Evolutionary conservation across 2,329 filamentous ascomycete genomes (phyloP).

Genomic region (Ceratocystiopsis sp.): DNA sequence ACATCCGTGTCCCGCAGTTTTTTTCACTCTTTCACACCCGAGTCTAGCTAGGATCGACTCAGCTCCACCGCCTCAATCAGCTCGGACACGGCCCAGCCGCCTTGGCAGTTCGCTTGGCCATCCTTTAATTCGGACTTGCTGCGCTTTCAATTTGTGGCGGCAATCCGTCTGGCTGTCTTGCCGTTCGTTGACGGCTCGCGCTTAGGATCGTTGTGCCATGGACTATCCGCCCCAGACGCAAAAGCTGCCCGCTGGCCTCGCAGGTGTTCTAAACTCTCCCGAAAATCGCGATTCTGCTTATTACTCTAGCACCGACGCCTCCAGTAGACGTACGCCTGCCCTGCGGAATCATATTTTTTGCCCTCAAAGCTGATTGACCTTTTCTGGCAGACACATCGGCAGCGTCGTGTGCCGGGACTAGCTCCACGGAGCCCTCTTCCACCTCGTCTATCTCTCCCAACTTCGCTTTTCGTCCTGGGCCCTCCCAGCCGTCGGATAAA

Average conservation of each 20-base stretch:
- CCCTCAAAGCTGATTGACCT: not conserved
- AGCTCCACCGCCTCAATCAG: too few species aligned
- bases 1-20: too few species aligned
- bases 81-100: too few species aligned
- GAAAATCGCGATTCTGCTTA: conserved; percentile 36
- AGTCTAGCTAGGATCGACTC: too few species aligned
- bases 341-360: not conserved
- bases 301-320: conserved; percentile 29
- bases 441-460: conserved; percentile 14
- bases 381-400: conserved; percentile 22
- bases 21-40: too few species aligned
- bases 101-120: too few species aligned
- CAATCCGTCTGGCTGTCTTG: too few species aligned
- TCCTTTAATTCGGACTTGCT: too few species aligned
- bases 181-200: too few species aligned
- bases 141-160: too few species aligned
- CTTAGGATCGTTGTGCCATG: conserved; percentile 13
- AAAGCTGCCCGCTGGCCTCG: conserved; percentile 30
- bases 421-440: conserved; percentile 18
- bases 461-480: conserved; percentile 3
- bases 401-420: conserved; percentile 24
- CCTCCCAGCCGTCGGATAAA: conserved; percentile 27
- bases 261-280: conserved; percentile 32
- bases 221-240: conserved; percentile 23
- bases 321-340: conserved; percentile 30